Evolutionary conservation across 192 early-diverging fungal genomes (phyloP).

Genomic region (Entomortierella lignicola): DNA sequence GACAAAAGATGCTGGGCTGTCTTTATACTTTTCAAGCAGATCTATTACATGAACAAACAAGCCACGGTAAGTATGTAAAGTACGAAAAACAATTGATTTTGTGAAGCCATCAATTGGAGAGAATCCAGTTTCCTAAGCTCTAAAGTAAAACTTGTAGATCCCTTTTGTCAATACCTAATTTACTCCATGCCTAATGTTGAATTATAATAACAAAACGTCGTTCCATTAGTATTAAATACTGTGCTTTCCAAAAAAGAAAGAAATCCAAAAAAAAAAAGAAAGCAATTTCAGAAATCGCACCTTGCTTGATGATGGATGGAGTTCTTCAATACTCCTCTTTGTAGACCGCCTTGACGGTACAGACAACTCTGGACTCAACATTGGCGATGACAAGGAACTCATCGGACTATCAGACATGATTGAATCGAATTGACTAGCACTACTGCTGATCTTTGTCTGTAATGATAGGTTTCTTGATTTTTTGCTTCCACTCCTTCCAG

Average conservation of each 20-base stretch:
- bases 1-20: constrained; percentile 67
- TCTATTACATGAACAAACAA: constrained; percentile 37
- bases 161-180: constrained; percentile 5
- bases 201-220: background rate
- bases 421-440: background rate
- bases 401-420: constrained; percentile 33
- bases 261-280: background rate
- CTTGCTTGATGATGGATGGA: constrained; percentile 7
- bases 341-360: constrained; percentile 9
- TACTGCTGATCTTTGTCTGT: constrained; percentile 33
- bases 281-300: background rate
- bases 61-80: background rate
- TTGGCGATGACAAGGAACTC: constrained; percentile 23
- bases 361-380: constrained; percentile 1
- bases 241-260: no score
- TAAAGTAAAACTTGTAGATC: background rate
- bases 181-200: constrained; percentile 6
- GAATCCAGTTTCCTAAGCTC: no score
- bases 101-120: background rate
- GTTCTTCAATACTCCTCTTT: constrained; percentile 39
- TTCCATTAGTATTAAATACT: background rate
- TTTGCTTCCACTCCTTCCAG: constrained; percentile 16
- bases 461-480: constrained; percentile 31
- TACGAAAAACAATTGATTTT: background rate
- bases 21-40: constrained; percentile 59